These are phyloP conservation scores for Ogataea hybrid DNA, from an alignment of 1,139 yeast species.

Conservation along the genomic window DNA sequence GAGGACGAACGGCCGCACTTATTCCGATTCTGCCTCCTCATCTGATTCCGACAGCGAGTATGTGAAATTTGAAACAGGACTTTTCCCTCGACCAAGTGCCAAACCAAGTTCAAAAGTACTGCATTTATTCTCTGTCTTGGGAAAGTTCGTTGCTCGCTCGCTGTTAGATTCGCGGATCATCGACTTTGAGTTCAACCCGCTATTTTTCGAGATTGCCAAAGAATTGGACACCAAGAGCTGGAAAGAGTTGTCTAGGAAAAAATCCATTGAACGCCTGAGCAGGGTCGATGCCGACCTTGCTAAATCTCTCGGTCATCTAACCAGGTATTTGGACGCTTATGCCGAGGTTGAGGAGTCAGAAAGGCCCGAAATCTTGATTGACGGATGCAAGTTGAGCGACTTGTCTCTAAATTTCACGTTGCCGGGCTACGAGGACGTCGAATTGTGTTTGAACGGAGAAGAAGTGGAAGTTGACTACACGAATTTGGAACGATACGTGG, in stretches of 20 bases:
- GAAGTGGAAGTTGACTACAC: constrained; percentile 45
- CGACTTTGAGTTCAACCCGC: constrained; percentile 73
- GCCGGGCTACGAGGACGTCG: constrained; percentile 73
- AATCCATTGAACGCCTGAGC: constrained; percentile 41
- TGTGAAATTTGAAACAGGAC: constrained; percentile 47
- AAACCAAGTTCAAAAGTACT: constrained; percentile 39
- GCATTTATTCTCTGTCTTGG: constrained; percentile 63
- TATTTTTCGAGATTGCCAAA: constrained; percentile 57
- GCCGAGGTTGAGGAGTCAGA: constrained; percentile 20
- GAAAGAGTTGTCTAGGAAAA: constrained; percentile 5
- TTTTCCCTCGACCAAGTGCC: constrained; percentile 72
- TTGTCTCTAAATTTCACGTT: constrained; percentile 64
- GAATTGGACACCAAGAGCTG: constrained; percentile 14
- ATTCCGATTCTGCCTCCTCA: neutral
- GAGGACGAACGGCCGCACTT: constrained; percentile 46
- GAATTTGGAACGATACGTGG: constrained; percentile 61
- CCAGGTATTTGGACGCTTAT: constrained; percentile 40
- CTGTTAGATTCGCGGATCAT: constrained; percentile 81
- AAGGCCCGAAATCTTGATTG: constrained; percentile 35
- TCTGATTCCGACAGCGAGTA: constrained; percentile 27
- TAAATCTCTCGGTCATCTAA: constrained; percentile 54
- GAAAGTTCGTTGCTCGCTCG: constrained; percentile 84
- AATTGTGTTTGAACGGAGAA: constrained; percentile 54
- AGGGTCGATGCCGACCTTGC: constrained; percentile 63
- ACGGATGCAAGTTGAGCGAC: constrained; percentile 46